phyloP scores from a whole-genome alignment of 345 rosid species.

The Clausena lansium region DNA sequence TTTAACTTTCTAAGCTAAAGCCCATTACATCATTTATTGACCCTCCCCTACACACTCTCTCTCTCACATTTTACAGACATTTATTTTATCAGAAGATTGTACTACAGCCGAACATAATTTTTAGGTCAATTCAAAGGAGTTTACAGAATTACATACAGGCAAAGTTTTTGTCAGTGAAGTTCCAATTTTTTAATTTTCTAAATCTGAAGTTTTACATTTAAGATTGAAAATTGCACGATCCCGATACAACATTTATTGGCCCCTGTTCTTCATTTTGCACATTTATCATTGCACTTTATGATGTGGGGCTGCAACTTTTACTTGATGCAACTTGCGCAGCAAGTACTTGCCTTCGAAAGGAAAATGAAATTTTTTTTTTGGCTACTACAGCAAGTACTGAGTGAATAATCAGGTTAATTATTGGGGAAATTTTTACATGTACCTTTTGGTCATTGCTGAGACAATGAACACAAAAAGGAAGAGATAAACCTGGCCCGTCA shows the following conservation, averaged over 20 bases:
- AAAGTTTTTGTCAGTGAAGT: neutral
- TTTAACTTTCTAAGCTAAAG: neutral
- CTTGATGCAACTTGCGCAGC: neutral
- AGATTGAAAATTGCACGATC: neutral
- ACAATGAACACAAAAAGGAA: too few species aligned
- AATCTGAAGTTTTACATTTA: too few species aligned
- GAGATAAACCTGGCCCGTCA: neutral
- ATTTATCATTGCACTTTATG: neutral
- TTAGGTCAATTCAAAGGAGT: neutral
- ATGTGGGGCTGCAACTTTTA: neutral
- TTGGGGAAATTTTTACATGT: neutral
- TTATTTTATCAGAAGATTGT: neutral
- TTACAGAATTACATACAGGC: neutral
- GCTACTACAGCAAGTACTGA: neutral
- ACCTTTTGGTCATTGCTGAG: neutral
- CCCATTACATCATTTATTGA: conserved; percentile 26
- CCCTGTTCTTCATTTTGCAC: neutral
- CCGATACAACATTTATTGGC: neutral
- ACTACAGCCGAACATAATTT: neutral
- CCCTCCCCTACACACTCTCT: neutral
- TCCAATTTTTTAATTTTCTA: neutral
- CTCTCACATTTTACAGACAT: neutral
- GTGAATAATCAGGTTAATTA: neutral
- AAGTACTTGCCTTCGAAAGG: too few species aligned
- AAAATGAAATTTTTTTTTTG: too few species aligned